These are phyloP conservation scores for Neurospora tetraspora DNA, from an alignment of 495 filamentous ascomycete species.

Conservation along the genomic window DNA sequence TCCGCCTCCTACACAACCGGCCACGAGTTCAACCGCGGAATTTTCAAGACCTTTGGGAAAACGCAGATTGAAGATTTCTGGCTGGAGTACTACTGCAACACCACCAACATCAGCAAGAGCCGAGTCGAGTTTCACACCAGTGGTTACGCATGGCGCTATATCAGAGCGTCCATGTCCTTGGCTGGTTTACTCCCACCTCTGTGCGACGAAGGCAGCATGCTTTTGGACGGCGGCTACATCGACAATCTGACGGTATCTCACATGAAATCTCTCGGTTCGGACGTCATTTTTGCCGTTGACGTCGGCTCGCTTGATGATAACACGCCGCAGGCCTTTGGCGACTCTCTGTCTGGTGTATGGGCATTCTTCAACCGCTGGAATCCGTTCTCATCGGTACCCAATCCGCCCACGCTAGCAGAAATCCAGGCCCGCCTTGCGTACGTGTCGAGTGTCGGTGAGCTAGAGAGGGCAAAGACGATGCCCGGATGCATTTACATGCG, in stretches of 20 bases:
- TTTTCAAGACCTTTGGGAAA: conserved; percentile 96
- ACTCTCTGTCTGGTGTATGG: conserved; percentile 93
- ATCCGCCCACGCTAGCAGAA: conserved; percentile 89
- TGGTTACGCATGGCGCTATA: conserved; percentile 94
- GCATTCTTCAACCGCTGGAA: conserved; percentile 93
- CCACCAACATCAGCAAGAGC: conserved; percentile 89
- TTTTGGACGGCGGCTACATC: conserved; percentile 92
- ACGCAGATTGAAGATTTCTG: conserved; percentile 98
- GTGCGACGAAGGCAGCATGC: conserved; percentile 93
- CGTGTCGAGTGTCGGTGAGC: conserved; percentile 81
- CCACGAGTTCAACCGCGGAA: conserved; percentile 97
- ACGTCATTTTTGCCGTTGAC: conserved; percentile 92
- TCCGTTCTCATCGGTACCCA: conserved; percentile 74
- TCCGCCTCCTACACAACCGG: conserved; percentile 93
- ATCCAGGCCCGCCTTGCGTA: conserved; percentile 94
- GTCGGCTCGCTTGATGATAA: conserved; percentile 87
- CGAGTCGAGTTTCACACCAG: conserved; percentile 84
- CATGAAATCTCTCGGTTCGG: conserved; percentile 89
- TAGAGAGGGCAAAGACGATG: conserved; percentile 83
- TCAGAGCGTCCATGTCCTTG: conserved; percentile 91
- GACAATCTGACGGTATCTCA: conserved; percentile 95
- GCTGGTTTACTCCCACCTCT: conserved; percentile 87
- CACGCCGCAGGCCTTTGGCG: conserved; percentile 81
- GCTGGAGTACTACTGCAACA: conserved; percentile 98
- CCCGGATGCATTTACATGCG: conserved; percentile 90